A percentile compares a stretch with the other conserved stretches of the same genome.
phyloP scores from a whole-genome alignment of 176 grass and related monocot genomes.

The Typha latifolia region DNA sequence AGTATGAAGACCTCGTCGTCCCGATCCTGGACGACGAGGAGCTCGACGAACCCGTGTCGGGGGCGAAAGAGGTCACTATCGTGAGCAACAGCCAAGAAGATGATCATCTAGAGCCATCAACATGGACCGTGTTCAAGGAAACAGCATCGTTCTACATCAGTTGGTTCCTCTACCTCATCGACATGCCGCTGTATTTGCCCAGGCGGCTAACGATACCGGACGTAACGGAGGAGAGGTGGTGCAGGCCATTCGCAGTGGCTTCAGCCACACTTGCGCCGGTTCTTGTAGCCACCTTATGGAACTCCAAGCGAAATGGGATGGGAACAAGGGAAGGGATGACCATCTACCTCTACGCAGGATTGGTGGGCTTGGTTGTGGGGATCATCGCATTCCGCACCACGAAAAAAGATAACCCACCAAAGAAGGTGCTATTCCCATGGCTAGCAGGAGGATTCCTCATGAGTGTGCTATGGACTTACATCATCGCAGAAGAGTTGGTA shows the following conservation, averaged over 20 bases:
- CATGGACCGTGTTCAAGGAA: not conserved
- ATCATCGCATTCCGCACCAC: conserved; percentile 29
- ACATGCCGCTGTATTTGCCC: conserved; percentile 72
- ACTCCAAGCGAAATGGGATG: conserved; percentile 16
- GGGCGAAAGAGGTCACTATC: not conserved
- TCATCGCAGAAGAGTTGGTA: conserved; percentile 68
- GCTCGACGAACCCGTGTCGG: not conserved
- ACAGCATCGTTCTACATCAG: conserved; percentile 1
- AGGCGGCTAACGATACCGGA: conserved; percentile 80
- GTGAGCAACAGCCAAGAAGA: not conserved
- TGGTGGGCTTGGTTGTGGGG: conserved; percentile 25
- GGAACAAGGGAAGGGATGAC: not conserved
- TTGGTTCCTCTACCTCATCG: conserved; percentile 13
- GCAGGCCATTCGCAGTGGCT: conserved; percentile 28
- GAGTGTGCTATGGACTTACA: conserved; percentile 86
- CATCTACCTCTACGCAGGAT: conserved; percentile 8
- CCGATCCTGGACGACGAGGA: conserved; percentile 36
- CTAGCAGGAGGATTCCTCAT: conserved; percentile 64
- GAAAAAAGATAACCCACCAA: conserved; percentile 10
- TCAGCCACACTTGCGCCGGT: conserved; percentile 49
- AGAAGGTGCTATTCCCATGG: conserved; percentile 41
- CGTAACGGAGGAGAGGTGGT: conserved; percentile 52
- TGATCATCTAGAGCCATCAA: not conserved
- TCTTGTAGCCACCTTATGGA: conserved; percentile 47
- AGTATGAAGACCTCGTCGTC: conserved; percentile 13